Percentiles rank a stretch among this genome's conserved stretches.
Conservation (phyloP, 208 protist genomes). For the Leishmania turanica region DNA sequence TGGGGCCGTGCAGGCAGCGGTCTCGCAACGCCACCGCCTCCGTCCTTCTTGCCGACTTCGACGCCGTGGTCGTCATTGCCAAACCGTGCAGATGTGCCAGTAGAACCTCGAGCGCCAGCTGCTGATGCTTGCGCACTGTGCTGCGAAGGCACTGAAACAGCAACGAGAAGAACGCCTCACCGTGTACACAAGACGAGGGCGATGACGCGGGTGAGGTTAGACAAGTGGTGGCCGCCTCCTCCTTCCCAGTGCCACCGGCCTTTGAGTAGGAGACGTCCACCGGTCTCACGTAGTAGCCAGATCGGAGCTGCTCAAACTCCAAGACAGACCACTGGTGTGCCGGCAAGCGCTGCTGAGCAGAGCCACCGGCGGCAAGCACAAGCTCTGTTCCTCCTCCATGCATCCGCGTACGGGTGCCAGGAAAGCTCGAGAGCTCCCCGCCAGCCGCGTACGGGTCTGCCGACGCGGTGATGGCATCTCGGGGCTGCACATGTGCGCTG, state of each 20-base stretch:
- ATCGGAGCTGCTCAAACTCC: slow-evolving; percentile 41
- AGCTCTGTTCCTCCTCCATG: slow-evolving; percentile 1
- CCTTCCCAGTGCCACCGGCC: not conserved
- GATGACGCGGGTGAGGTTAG: not conserved
- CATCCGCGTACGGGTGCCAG: not conserved
- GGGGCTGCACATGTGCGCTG: slow-evolving; percentile 59
- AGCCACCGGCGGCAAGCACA: slow-evolving; percentile 21
- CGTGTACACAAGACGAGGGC: slow-evolving; percentile 3
- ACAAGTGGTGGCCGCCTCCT: not conserved
- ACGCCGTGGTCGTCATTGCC: not conserved
- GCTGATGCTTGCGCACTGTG: slow-evolving; percentile 57
- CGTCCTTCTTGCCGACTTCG: not conserved
- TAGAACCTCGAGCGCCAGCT: slow-evolving; percentile 44
- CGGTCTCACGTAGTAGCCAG: slow-evolving; percentile 40
- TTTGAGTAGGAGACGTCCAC: not conserved
- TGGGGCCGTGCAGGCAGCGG: slow-evolving; percentile 49
- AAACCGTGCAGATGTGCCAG: slow-evolving; percentile 33
- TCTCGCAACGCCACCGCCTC: slow-evolving; percentile 31
- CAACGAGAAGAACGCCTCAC: slow-evolving; percentile 49
- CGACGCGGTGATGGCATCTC: not conserved
- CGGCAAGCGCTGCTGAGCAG: slow-evolving; percentile 15
- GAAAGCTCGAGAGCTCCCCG: not conserved
- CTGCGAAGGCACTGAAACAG: slow-evolving; percentile 54
- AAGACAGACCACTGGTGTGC: slow-evolving; percentile 52
- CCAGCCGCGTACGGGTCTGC: not conserved